These are phyloP conservation scores for Penicillium sp. DNA, from an alignment of 2,329 filamentous ascomycete genomes.

Conservation along the genomic window DNA sequence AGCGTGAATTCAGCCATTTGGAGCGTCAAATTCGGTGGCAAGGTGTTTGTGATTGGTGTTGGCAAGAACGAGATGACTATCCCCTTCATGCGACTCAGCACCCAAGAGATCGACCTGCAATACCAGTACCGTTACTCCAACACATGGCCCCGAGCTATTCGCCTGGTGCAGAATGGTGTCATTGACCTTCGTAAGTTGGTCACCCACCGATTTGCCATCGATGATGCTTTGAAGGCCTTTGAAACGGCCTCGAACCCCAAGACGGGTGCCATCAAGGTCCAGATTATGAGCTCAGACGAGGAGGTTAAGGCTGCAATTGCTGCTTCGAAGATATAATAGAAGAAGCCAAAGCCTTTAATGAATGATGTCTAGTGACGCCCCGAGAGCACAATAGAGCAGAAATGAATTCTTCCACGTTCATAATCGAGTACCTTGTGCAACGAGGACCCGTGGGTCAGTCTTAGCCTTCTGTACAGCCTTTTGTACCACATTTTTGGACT, in stretches of 20 bases:
- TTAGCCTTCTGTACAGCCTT: too few species aligned
- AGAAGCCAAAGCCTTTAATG: constrained; percentile 4
- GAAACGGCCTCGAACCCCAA: constrained; percentile 79
- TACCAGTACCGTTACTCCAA: constrained; percentile 97
- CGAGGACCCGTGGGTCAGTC: too few species aligned
- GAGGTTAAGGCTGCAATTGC: constrained; percentile 34
- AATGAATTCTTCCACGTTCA: constrained; percentile 10
- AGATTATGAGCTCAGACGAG: constrained; percentile 58
- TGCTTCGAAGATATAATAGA: constrained; percentile 26
- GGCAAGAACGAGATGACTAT: constrained; percentile 93
- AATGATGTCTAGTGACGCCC: constrained; percentile 21
- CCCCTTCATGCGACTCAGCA: constrained; percentile 88
- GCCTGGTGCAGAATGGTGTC: constrained; percentile 75
- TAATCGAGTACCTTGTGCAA: not conserved
- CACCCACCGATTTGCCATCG: constrained; percentile 78
- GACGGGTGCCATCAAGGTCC: constrained; percentile 95
- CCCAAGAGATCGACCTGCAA: constrained; percentile 86
- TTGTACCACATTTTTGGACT: too few species aligned
- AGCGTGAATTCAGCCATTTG: constrained; percentile 82
- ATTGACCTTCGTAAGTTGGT: constrained; percentile 76
- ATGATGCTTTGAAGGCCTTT: constrained; percentile 85
- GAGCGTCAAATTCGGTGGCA: constrained; percentile 88
- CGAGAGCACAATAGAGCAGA: constrained; percentile 16
- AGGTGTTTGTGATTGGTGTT: constrained; percentile 94
- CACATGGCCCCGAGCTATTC: constrained; percentile 90